A percentile compares a stretch with the other conserved stretches of the same genome.
Conservation (phyloP, 192 early-diverging fungal species). For the Entomortierella lignicola region DNA sequence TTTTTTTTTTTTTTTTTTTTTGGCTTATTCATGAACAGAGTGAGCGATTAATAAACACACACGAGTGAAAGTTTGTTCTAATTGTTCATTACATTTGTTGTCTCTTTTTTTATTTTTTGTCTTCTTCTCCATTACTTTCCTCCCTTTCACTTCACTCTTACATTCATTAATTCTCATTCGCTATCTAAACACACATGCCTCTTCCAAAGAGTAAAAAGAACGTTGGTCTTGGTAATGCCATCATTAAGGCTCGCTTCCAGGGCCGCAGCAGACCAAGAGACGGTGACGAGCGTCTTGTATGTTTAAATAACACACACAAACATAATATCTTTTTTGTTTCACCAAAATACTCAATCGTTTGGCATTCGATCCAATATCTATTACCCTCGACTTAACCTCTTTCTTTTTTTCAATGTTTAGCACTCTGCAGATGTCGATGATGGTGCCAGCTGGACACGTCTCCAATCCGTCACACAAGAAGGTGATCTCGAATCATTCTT, state of each 20-base stretch:
- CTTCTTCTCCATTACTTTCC: neutral
- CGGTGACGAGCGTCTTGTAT: slow-evolving; percentile 57
- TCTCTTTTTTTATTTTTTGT: neutral
- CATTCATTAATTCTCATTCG: neutral
- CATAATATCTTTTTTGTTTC: neutral
- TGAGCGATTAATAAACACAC: neutral
- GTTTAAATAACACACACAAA: neutral
- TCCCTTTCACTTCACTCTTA: neutral
- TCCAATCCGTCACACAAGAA: slow-evolving; percentile 97
- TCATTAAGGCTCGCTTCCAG: slow-evolving; percentile 62
- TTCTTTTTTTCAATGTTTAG: slow-evolving; percentile 25
- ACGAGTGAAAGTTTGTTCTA: neutral
- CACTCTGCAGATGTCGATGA: slow-evolving; percentile 91
- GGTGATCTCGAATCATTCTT: slow-evolving; percentile 97
- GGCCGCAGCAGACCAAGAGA: slow-evolving; percentile 54
- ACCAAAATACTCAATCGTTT: neutral
- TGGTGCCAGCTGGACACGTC: slow-evolving; percentile 83
- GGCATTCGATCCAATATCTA: neutral
- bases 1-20: slow-evolving; percentile 12
- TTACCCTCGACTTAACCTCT: neutral
- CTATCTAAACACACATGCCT: slow-evolving; percentile 25
- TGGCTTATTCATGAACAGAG: neutral
- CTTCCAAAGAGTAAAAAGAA: slow-evolving; percentile 58
- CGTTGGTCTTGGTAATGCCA: slow-evolving; percentile 59
- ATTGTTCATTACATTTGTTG: neutral